These are phyloP conservation scores for Phellopilus nigrolimitatus DNA, from an alignment of 1,284 basidiomycete species.

Conservation along the genomic window DNA sequence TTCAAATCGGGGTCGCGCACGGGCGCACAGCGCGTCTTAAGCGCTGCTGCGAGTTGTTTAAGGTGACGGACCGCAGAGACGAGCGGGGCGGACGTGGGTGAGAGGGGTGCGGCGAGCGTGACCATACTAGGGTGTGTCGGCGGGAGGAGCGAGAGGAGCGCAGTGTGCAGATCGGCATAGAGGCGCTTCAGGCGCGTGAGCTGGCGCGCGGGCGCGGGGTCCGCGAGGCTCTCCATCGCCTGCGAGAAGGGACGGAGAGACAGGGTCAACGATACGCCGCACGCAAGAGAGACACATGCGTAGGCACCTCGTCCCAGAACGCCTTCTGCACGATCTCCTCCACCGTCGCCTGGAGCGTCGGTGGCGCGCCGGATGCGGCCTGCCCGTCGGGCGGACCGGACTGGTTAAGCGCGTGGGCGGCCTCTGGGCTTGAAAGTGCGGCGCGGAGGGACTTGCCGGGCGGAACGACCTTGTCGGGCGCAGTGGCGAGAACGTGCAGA, in stretches of 20 bases:
- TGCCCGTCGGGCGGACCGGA: slow-evolving; percentile 19
- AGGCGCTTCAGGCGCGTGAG: slow-evolving; percentile 48
- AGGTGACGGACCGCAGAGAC: slow-evolving; percentile 48
- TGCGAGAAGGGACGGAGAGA: slow-evolving; percentile 24
- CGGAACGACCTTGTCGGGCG: slow-evolving; percentile 53
- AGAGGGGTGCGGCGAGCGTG: slow-evolving; percentile 49
- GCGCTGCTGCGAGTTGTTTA: slow-evolving; percentile 42
- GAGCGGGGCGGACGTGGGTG: slow-evolving; percentile 64
- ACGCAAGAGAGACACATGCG: neutral
- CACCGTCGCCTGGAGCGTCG: slow-evolving; percentile 44
- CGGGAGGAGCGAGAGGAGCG: slow-evolving; percentile 50
- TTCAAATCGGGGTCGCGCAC: slow-evolving; percentile 52
- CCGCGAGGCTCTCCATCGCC: slow-evolving; percentile 41
- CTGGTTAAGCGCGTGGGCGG: slow-evolving; percentile 21
- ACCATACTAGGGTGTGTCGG: slow-evolving; percentile 41
- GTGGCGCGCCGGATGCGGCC: slow-evolving; percentile 19
- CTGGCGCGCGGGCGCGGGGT: slow-evolving; percentile 40
- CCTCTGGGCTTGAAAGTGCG: slow-evolving; percentile 39
- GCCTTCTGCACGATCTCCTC: slow-evolving; percentile 52
- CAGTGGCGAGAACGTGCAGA: slow-evolving; percentile 56
- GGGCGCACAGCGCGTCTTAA: slow-evolving; percentile 62
- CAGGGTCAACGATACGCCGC: neutral
- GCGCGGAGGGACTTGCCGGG: slow-evolving; percentile 66
- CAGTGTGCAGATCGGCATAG: slow-evolving; percentile 47
- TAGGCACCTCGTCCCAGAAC: slow-evolving; percentile 65